These are phyloP conservation scores for Ophiocordyceps unilateralis DNA, from an alignment of 2,329 filamentous ascomycete genomes.

Conservation along the genomic window DNA sequence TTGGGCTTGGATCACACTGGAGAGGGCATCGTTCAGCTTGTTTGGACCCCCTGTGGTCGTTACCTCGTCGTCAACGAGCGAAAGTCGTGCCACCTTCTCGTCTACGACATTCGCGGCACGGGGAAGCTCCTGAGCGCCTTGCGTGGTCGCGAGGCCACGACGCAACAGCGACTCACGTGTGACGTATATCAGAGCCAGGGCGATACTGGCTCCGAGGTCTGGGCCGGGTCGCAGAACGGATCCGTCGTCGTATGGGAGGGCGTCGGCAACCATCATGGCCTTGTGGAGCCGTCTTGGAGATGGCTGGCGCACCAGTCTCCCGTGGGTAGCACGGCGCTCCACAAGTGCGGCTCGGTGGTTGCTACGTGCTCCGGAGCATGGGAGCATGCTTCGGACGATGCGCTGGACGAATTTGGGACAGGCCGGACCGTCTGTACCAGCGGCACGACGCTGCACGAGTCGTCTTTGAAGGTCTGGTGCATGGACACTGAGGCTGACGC, in stretches of 20 bases:
- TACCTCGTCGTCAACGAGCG: slow-evolving; percentile 48
- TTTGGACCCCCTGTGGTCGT: slow-evolving; percentile 45
- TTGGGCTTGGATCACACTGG: slow-evolving; percentile 30
- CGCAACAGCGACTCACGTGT: slow-evolving; percentile 38
- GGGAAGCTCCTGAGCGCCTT: slow-evolving; percentile 38
- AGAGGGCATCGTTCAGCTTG: slow-evolving; percentile 42
- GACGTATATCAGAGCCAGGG: slow-evolving; percentile 31
- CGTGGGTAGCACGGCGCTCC: slow-evolving; percentile 31
- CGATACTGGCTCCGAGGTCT: slow-evolving; percentile 37
- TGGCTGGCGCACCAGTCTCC: slow-evolving; percentile 30
- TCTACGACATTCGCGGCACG: slow-evolving; percentile 46
- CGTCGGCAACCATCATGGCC: slow-evolving; percentile 29
- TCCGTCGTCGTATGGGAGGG: slow-evolving; percentile 40
- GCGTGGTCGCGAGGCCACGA: slow-evolving; percentile 27
- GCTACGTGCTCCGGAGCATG: slow-evolving; percentile 41
- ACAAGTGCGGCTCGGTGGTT: slow-evolving; percentile 35
- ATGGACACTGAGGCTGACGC: slow-evolving; percentile 1
- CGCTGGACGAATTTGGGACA: background rate
- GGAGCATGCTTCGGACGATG: slow-evolving; percentile 13
- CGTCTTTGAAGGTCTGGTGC: slow-evolving; percentile 8
- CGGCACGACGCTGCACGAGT: slow-evolving; percentile 6
- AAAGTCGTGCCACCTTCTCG: slow-evolving; percentile 32
- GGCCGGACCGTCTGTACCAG: background rate
- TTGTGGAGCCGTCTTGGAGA: slow-evolving; percentile 26
- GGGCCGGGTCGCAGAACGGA: slow-evolving; percentile 40